Evolutionary conservation across 495 filamentous ascomycete genomes (phyloP).

Genomic region (Rostrohypoxylon terebratum): DNA sequence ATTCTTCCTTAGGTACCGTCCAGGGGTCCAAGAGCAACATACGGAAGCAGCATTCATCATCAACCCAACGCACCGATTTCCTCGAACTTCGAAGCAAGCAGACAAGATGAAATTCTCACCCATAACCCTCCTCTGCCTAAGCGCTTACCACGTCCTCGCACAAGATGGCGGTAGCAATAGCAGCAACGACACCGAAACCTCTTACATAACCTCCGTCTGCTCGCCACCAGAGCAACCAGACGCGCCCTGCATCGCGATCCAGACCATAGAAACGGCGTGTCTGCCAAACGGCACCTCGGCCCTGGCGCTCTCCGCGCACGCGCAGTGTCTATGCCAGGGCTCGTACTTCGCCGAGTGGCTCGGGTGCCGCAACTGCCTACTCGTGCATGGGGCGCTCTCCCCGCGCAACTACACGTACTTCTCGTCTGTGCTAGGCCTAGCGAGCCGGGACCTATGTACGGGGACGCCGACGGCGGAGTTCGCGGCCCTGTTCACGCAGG

Average conservation of each 20-base stretch:
- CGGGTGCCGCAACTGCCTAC: constrained; percentile 53
- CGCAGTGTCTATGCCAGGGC: constrained; percentile 57
- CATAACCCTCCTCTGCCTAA: background rate
- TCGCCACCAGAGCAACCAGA: background rate
- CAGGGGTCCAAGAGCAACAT: background rate
- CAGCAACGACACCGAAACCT: background rate
- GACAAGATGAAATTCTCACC: background rate
- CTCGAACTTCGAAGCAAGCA: background rate
- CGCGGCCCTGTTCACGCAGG: background rate
- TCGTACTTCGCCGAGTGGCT: constrained; percentile 55
- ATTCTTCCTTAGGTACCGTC: background rate
- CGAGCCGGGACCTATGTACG: background rate
- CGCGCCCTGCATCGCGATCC: background rate
- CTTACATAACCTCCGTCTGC: background rate
- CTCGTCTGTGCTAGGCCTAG: constrained; percentile 44
- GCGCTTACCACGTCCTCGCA: background rate
- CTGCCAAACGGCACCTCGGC: constrained; percentile 29
- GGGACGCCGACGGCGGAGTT: background rate
- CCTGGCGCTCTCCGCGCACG: constrained; percentile 51
- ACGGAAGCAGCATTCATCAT: too few relatives aligned
- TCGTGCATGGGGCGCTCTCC: background rate
- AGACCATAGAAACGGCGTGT: background rate
- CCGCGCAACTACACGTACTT: constrained; percentile 46
- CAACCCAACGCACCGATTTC: background rate
- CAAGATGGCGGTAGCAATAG: background rate